Conservation (phyloP, 257 asterid species). For the Solanum ossicruentum region DNA sequence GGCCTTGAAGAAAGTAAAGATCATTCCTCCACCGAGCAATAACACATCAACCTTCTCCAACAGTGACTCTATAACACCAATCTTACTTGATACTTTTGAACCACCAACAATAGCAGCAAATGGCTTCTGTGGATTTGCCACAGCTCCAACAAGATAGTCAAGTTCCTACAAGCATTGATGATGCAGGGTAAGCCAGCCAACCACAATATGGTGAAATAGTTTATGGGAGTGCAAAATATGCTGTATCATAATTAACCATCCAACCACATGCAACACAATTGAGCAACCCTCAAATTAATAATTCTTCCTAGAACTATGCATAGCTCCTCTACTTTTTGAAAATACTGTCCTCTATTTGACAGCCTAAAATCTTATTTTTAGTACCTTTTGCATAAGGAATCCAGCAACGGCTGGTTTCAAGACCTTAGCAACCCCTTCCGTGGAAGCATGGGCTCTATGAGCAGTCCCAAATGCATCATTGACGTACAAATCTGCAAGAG, state of each 20-base stretch:
- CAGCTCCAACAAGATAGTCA: constrained; percentile 75
- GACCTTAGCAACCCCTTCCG: constrained; percentile 40
- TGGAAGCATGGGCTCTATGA: constrained; percentile 52
- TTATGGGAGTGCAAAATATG: background rate
- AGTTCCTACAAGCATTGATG: constrained; percentile 44
- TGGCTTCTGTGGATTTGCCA: constrained; percentile 69
- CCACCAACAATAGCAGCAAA: constrained; percentile 91
- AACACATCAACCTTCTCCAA: constrained; percentile 59
- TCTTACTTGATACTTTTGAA: constrained; percentile 67
- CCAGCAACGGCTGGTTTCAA: constrained; percentile 48
- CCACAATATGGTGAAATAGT: background rate
- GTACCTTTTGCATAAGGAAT: constrained; percentile 43
- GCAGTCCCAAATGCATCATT: constrained; percentile 92
- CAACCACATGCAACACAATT: background rate
- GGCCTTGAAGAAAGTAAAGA: constrained; percentile 76
- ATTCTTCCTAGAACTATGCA: background rate
- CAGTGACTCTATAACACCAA: constrained; percentile 61
- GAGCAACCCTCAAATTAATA: background rate
- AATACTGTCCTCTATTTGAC: background rate
- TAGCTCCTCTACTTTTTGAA: background rate
- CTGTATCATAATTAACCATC: background rate
- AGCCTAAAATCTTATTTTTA: background rate
- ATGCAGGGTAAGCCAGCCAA: background rate
- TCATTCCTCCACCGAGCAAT: constrained; percentile 84
- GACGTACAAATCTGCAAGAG: constrained; percentile 43